Evolutionary conservation across 1,139 yeast species (phyloP), one percentile per base, ranked within the genome.

Genomic region (Kodamaea plutei): DNA sequence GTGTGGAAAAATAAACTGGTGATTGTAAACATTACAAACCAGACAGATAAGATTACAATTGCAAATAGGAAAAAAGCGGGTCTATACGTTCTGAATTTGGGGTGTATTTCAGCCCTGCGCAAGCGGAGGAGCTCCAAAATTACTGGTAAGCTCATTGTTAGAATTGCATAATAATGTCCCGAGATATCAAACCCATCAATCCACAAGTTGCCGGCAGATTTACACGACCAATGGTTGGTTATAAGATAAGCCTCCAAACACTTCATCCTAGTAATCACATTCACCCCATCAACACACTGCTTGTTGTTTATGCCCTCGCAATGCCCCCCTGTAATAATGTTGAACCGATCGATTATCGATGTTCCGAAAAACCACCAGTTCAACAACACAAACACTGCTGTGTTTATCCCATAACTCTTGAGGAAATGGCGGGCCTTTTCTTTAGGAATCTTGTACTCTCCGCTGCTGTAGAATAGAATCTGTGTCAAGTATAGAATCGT

Each of bases 1-100:
- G 85, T 77, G 47, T 81, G 89, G 49, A 75, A 81, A 43, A 79
- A 80, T 1, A 75, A 43, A 3, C 82, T 64, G 0, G 89, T 81
- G 5, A 79, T 56, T 6, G 58, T 31, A 30, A 66, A 64, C 48
- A 76, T 58, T n/a, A 52, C 35, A 22, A 55, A 52, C 82, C 81
- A 75, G 8, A 65, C 41, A 2, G 38, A 17, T 10, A 67, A 36
- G 21, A 49, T 33, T 3, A 34, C 6, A 17, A 39, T 24, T 4
- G 52, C 25, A 5, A 40, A 20, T 10, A 37, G 16, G 3, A 37
- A n/a, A 3, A 32, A 19, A 8, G 28, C 25, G 6, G 23, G 19
- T 12, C 16, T 26, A 8, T 19, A 15, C n/a, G 11, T 9, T 16
- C 19, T 15, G 10, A 25, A 23, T 21, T 32, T 29, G 27, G 26